Percentiles rank a stretch among this genome's conserved stretches.
These are phyloP conservation scores for Russula sp. DNA, from an alignment of 768 basidiomycete genomes.

Conservation along the genomic window DNA sequence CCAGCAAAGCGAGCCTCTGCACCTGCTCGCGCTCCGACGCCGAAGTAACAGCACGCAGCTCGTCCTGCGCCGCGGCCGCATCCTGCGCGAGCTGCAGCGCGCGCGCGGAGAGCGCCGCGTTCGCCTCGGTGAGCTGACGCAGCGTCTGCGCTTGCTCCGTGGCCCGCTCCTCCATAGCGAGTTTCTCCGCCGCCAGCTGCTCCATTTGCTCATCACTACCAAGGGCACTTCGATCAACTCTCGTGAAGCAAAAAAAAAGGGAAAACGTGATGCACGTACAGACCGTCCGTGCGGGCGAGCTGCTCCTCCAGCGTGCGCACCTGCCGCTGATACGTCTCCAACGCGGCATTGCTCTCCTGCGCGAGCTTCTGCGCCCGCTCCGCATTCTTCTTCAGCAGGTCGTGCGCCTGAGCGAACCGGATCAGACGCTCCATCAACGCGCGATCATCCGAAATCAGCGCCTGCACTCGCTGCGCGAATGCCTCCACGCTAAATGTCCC, in stretches of 20 bases:
- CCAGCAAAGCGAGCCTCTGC: constrained; percentile 77
- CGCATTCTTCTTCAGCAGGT: constrained; percentile 86
- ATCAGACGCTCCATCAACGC: constrained; percentile 77
- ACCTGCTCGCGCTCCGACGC: constrained; percentile 67
- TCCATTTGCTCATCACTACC: constrained; percentile 66
- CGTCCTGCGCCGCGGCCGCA: constrained; percentile 56
- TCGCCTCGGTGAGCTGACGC: constrained; percentile 68
- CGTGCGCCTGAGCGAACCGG: constrained; percentile 83
- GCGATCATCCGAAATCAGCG: constrained; percentile 76
- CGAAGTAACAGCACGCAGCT: constrained; percentile 42
- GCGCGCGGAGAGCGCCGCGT: constrained; percentile 66
- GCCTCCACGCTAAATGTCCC: constrained; percentile 65
- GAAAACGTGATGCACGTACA: constrained; percentile 48
- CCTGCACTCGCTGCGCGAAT: constrained; percentile 70
- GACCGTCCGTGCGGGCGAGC: constrained; percentile 44
- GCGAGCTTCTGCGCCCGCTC: constrained; percentile 88
- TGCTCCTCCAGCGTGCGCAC: constrained; percentile 74
- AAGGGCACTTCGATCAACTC: not conserved
- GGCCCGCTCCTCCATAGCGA: constrained; percentile 57
- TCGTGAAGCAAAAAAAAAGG: no score
- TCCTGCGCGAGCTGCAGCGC: constrained; percentile 67
- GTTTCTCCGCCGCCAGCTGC: constrained; percentile 51
- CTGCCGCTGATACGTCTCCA: constrained; percentile 90
- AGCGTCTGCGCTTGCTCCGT: constrained; percentile 70
- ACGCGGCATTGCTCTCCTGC: constrained; percentile 65